Base-by-base conservation (phyloP, 805 yeast species). In the Hanseniaspora hatyaiensis region DNA sequence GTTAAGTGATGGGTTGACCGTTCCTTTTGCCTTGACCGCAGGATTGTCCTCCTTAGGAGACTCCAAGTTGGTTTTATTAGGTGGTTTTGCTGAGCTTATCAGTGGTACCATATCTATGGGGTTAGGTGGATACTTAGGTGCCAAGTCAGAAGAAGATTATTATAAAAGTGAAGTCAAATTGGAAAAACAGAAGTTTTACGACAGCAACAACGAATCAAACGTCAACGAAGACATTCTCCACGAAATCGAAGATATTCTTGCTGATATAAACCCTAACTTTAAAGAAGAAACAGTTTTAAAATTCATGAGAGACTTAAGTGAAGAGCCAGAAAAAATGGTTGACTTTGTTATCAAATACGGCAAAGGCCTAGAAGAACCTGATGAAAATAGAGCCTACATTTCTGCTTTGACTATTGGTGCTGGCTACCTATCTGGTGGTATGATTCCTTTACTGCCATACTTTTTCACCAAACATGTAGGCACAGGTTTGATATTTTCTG, bases 41-140 rank as follows among this genome's bases (percentile, higher is more conserved):
- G 98, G 97, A 41, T 72, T 89, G 49, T 82, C 95, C 1, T 80
- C 94, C 1, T 72, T 89, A 46, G 98, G 98, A 46, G 83, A 85
- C 62, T 70, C 95, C 15, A 82, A 76, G 62, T 73, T 89, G 53
- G 98, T 89, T 44, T 87, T 89, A 52, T 87, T 97, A 23, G 98
- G 97, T 71, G 98, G 97, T 20, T 76, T 89, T 74, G 97, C 97
- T 8, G 98, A 89, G 68, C 75, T 89, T 55, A 94, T 89, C 3
- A 83, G 95, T 5, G 98, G 98, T 41, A 94, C 97, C 38, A 88
- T 89, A 46, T 82, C 95, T 24, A 89, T 89, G 98, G 97, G 98
- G 8, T 75, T 89, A 48, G 98, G 98, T 50, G 98, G 98, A 26
- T 89, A 76, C 63, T 70, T 89, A 49, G 98, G 97, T 26, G 98